Evolutionary conservation across 768 basidiomycete species (phyloP).

Genomic region (Cubamyces lactineus): DNA sequence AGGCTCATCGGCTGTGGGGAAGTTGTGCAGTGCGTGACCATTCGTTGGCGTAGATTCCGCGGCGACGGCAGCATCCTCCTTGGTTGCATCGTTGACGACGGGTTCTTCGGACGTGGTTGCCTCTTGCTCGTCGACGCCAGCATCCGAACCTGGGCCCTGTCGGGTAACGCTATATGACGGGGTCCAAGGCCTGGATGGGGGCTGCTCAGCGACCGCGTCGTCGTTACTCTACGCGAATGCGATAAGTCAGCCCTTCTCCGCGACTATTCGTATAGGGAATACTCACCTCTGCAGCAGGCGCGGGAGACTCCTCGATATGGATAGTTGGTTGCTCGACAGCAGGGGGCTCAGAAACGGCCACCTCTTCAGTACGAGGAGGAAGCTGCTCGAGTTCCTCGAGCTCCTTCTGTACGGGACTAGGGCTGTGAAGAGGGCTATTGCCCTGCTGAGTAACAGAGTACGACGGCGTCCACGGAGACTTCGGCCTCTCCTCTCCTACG

Average conservation of each 20-base stretch:
- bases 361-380: slow-evolving; percentile 14
- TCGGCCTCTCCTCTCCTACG: slow-evolving; percentile 20
- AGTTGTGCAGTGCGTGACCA: slow-evolving; percentile 16
- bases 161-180: slow-evolving; percentile 43
- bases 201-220: slow-evolving; percentile 13
- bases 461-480: slow-evolving; percentile 40
- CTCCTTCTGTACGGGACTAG: slow-evolving; percentile 22
- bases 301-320: slow-evolving; percentile 15
- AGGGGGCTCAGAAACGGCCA: background rate
- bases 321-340: slow-evolving; percentile 17
- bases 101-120: slow-evolving; percentile 1
- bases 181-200: slow-evolving; percentile 40
- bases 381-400: slow-evolving; percentile 24
- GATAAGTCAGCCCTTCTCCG: background rate
- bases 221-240: background rate
- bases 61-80: slow-evolving; percentile 1
- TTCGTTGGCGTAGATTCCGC: background rate
- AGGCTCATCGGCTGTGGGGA: slow-evolving; percentile 23
- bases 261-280: background rate
- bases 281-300: slow-evolving; percentile 18
- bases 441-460: slow-evolving; percentile 38
- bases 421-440: slow-evolving; percentile 26
- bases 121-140: slow-evolving; percentile 12
- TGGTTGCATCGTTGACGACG: background rate
- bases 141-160: slow-evolving; percentile 36